phyloP scores from a whole-genome alignment of 495 filamentous ascomycete genomes.

The Xylaria cubensis region DNA sequence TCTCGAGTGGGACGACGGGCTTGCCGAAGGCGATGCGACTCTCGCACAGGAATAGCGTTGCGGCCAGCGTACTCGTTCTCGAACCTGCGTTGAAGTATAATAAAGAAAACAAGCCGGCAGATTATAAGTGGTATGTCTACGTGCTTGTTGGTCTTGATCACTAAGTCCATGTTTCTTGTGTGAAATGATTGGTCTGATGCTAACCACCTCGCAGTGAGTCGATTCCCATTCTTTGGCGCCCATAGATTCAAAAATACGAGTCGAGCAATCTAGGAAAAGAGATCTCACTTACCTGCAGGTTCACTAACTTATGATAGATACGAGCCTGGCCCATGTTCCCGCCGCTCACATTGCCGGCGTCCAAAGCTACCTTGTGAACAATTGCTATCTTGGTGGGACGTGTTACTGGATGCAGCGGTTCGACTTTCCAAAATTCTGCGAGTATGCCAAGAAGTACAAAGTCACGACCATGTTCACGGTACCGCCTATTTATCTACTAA shows the following conservation, averaged over 20 bases:
- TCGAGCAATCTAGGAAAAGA: neutral
- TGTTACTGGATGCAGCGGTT: conserved; percentile 61
- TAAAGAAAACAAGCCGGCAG: conserved; percentile 27
- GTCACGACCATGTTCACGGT: conserved; percentile 59
- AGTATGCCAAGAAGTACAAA: conserved; percentile 48
- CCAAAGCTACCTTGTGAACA: conserved; percentile 52
- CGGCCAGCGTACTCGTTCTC: conserved; percentile 33
- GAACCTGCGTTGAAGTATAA: conserved; percentile 27
- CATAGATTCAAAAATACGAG: neutral
- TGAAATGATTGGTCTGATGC: neutral
- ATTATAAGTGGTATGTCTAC: conserved; percentile 29
- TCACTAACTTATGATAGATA: conserved; percentile 28
- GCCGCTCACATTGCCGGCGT: conserved; percentile 51
- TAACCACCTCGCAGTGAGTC: conserved; percentile 12
- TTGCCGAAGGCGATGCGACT: conserved; percentile 82
- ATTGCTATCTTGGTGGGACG: conserved; percentile 48
- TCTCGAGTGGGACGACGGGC: conserved; percentile 86
- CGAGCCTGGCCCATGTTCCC: conserved; percentile 59
- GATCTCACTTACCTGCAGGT: neutral
- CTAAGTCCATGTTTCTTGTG: neutral
- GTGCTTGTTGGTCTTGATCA: neutral
- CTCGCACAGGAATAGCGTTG: conserved; percentile 72
- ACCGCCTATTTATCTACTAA: conserved; percentile 57
- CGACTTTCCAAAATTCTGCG: conserved; percentile 51
- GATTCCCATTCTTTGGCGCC: neutral